Evolutionary conservation across 2,329 filamentous ascomycete species (phyloP), one percentile per base, ranked within the genome.

Genomic region (Immersiporthe knoxdaviesiana): DNA sequence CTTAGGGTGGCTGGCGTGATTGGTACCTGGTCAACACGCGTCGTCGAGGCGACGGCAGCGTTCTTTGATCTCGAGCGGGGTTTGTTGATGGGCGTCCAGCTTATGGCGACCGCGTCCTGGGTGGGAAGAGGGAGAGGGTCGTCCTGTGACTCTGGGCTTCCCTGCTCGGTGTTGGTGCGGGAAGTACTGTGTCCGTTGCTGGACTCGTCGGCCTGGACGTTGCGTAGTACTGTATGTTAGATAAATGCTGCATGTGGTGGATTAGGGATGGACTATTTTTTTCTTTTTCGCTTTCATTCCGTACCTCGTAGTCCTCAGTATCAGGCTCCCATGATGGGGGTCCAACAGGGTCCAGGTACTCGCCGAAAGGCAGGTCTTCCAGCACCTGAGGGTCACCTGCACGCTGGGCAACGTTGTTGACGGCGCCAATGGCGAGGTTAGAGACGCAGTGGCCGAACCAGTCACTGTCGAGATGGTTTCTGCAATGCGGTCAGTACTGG

Each of bases 401-500:
- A 39, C 56, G 24, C 47, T 61, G n/a, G 18, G 41, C 44, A 32
- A 32, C 10, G n/a, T 65, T 54, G 24, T 30, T 67, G 44, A 65
- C 61, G 1, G 66, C 61, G n/a, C 68, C 68, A 6, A 60, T 54
- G 32, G 67, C 65, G 1, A 70, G 65, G 5, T 65, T n/a, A 18
- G 39, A 65, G 18, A 68, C 61, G 5, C 65, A 70, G 27, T 62
- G 50, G 3, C 68, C 18, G 7, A 70, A 67, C 68, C 68, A 70
- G 10, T 56, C 52, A 1, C 21, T 24, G 4, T 52, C 61, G 21
- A 70, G 27, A 3, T 65, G 65, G 10, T 70, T 67, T 35, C 68
- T 70, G n/a, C 21, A 1, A 59, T 0, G 7, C 4, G 0, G 37
- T 67, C 44, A 70, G 65, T 24, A 10, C 14, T 1, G 1, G 8